Base-by-base conservation (phyloP, 345 rosid species). In the Eutrema yunnanense region DNA sequence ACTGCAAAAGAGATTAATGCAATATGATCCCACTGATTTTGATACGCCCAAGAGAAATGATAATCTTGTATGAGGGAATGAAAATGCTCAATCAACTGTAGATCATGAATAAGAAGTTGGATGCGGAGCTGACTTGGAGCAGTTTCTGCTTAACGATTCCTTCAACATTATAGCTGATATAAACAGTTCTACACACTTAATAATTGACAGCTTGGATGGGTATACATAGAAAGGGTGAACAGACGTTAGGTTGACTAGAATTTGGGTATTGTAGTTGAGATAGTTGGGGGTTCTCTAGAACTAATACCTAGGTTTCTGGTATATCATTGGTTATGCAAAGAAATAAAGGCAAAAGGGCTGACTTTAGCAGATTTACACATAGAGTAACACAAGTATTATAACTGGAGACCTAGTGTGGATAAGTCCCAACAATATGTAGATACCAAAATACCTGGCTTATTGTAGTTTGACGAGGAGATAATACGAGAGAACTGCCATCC, bases 381-480 rank as follows among this genome's bases (percentile, higher is more conserved):
- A 43, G 19, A 47, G 59, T 29, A 65, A 40, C 29, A 40, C 4
- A 50, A 41, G 34, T 50, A 65, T 53, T 9, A 51, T 44, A 74
- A 67, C 12, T 11, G 38, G 30, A 69, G 19, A 9, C 14, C 36
- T 51, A 66, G 70, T 48, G 41, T 38, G 62, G 49, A 61, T 44
- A 55, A 52, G 26, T 47, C 29, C 9, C 48, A 48, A 47, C 49
- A 40, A 66, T 36, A 47, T 29, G 42, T 32, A 71, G 42, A 71
- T 68, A 9, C 55, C 48, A 33, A 68, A 70, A 64, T 76, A 88
- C 98, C 92, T 86, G 80, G 48, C 77, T 62, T 26, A 86, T 70
- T 44, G 65, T 41, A 44, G 74, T 56, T 58, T 58, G 80, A 59
- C 70, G 43, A 49, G 67, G 77, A 58, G 85, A 73, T 33, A 83